These are phyloP conservation scores for Atkinsonella texensis DNA, from an alignment of 2,329 filamentous ascomycete genomes.

Conservation along the genomic window DNA sequence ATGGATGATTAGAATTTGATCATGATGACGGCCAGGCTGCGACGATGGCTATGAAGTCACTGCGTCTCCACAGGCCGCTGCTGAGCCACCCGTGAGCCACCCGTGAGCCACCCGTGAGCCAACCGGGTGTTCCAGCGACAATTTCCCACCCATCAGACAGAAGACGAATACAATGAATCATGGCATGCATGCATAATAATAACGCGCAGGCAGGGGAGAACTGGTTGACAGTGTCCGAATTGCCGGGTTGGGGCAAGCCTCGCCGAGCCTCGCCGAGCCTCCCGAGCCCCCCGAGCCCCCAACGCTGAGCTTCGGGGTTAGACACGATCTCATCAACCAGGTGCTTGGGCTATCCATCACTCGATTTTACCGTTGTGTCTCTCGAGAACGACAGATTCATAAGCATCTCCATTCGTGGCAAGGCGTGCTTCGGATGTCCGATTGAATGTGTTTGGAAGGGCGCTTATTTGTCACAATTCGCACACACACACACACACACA, in stretches of 20 bases:
- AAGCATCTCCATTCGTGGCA: not conserved
- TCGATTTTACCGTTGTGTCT: not conserved
- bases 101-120: not conserved
- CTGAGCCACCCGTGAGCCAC: not conserved
- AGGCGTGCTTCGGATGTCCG: not conserved
- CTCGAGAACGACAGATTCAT: not conserved
- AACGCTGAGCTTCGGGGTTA: not conserved
- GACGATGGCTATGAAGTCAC: not conserved
- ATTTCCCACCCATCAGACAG: not conserved
- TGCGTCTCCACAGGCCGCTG: not conserved
- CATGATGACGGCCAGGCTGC: not conserved
- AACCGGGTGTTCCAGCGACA: not conserved
- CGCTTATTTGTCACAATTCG: too few relatives aligned
- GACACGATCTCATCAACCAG: not conserved
- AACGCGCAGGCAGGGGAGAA: not conserved
- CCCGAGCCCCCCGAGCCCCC: too few relatives aligned
- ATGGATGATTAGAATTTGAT: not conserved
- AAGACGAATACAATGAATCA: not conserved
- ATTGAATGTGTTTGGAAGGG: not conserved
- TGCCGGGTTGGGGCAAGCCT: not conserved
- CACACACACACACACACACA: too few relatives aligned
- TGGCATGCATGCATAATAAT: too few relatives aligned
- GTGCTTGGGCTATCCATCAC: too few relatives aligned
- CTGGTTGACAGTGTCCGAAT: not conserved
- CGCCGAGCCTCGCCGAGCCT: not conserved